Evolutionary conservation across 768 basidiomycete genomes (phyloP).

Genomic region (Coprinellus aureogranulatus): DNA sequence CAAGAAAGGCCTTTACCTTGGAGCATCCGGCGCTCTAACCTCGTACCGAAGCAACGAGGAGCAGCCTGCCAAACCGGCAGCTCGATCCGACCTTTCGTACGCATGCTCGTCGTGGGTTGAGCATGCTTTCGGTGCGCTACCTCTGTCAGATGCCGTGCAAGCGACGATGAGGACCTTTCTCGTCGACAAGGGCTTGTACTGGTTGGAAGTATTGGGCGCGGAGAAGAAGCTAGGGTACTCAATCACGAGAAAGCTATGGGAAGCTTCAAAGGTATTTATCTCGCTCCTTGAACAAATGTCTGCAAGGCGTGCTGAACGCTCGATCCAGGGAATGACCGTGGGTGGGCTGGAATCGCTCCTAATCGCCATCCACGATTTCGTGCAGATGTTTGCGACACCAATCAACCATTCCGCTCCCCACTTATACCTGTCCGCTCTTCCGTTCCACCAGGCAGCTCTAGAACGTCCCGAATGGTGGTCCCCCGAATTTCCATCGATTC

Average conservation of each 20-base stretch:
- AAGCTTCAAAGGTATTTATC: slow-evolving; percentile 2
- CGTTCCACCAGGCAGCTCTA: slow-evolving; percentile 16
- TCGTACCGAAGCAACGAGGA: background rate
- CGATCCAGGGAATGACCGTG: slow-evolving; percentile 6
- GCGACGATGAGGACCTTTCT: background rate
- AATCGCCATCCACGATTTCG: slow-evolving; percentile 14
- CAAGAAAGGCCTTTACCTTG: background rate
- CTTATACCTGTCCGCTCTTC: slow-evolving; percentile 24
- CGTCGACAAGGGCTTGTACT: slow-evolving; percentile 18
- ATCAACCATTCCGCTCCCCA: slow-evolving; percentile 20
- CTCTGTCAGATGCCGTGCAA: background rate
- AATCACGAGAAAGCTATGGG: background rate
- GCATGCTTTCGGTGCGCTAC: background rate
- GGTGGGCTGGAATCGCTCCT: too few species aligned
- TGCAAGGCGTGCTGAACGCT: too few species aligned
- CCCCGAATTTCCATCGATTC: background rate
- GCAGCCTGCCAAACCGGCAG: background rate
- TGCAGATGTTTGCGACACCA: slow-evolving; percentile 7
- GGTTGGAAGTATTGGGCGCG: slow-evolving; percentile 31
- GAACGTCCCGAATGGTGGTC: too few species aligned
- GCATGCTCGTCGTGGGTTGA: slow-evolving; percentile 2
- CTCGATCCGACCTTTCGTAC: background rate
- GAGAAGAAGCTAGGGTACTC: slow-evolving; percentile 12
- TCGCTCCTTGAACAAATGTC: too few species aligned
- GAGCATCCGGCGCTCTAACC: background rate